Conservation (phyloP, 208 protist genomes). For the Acanthamoeba triangularis region DNA sequence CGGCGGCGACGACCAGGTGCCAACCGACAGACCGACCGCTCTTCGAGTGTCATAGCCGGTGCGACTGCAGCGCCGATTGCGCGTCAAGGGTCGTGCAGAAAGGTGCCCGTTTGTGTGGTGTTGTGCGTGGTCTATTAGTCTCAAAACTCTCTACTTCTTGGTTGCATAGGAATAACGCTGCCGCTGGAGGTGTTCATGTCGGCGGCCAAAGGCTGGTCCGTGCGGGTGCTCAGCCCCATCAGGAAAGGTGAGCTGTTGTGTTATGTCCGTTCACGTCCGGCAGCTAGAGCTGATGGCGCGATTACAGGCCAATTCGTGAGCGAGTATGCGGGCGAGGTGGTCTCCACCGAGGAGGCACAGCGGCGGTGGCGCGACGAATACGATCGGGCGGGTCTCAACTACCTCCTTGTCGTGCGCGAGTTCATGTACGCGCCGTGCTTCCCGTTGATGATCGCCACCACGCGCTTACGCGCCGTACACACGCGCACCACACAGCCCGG, state of each 20-base stretch:
- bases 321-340: constrained; percentile 73
- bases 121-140: too few species aligned
- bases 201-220: constrained; percentile 38
- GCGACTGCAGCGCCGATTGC: neutral
- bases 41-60: neutral
- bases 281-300: neutral
- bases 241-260: neutral
- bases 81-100: neutral
- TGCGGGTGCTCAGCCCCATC: neutral
- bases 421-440: neutral
- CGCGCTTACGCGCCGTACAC: neutral
- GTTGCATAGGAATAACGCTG: too few species aligned
- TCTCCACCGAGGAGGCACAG: constrained; percentile 14
- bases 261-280: neutral
- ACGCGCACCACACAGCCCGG: neutral
- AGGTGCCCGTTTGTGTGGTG: neutral
- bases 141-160: too few species aligned
- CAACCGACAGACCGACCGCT: neutral
- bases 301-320: constrained; percentile 47
- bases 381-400: constrained; percentile 48
- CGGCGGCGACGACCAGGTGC: neutral
- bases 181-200: constrained; percentile 28
- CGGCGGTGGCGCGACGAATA: constrained; percentile 12
- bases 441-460: neutral
- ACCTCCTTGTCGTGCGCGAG: constrained; percentile 57